Evolutionary conservation across 345 rosid genomes (phyloP).

Genomic region (Lepidium aucheri): DNA sequence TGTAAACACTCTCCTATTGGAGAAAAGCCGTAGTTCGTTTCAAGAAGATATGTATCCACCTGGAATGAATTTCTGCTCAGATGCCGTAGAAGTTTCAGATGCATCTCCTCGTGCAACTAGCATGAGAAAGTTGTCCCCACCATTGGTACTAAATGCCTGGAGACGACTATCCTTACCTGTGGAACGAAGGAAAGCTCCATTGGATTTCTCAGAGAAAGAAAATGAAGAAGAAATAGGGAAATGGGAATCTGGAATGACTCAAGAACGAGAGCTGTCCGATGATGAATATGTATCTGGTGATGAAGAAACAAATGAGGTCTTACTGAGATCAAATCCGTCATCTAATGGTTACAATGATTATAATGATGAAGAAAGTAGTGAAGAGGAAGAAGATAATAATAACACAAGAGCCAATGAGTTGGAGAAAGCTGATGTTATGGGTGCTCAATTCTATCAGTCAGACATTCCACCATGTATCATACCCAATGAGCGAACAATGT

Average conservation of each 20-base stretch:
- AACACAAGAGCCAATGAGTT: background rate
- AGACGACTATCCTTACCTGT: slow-evolving; percentile 11
- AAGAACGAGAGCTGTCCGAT: slow-evolving; percentile 31
- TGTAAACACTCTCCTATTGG: slow-evolving; percentile 5
- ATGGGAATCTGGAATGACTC: slow-evolving; percentile 38
- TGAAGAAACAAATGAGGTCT: slow-evolving; percentile 28
- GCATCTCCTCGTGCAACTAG: slow-evolving; percentile 30
- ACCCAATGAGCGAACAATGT: slow-evolving; percentile 39
- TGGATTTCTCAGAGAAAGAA: slow-evolving; percentile 26
- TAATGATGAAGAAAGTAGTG: slow-evolving; percentile 31
- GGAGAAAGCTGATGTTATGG: slow-evolving; percentile 1
- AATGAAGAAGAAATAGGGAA: slow-evolving; percentile 33
- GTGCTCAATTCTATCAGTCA: slow-evolving; percentile 26
- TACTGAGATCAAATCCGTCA: slow-evolving; percentile 22
- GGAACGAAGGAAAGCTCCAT: slow-evolving; percentile 33
- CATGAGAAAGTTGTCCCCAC: slow-evolving; percentile 20
- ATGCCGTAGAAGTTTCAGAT: slow-evolving; percentile 21
- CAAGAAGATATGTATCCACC: slow-evolving; percentile 14
- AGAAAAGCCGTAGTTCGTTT: slow-evolving; percentile 12
- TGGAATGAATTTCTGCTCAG: background rate
- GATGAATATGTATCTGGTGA: slow-evolving; percentile 24
- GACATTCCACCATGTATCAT: slow-evolving; percentile 36
- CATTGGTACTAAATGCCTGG: slow-evolving; percentile 22
- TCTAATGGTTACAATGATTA: slow-evolving; percentile 20
- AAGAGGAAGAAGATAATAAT: slow-evolving; percentile 11